Evolutionary conservation across 768 basidiomycete genomes (phyloP).

Genomic region (Hericium erinaceus): DNA sequence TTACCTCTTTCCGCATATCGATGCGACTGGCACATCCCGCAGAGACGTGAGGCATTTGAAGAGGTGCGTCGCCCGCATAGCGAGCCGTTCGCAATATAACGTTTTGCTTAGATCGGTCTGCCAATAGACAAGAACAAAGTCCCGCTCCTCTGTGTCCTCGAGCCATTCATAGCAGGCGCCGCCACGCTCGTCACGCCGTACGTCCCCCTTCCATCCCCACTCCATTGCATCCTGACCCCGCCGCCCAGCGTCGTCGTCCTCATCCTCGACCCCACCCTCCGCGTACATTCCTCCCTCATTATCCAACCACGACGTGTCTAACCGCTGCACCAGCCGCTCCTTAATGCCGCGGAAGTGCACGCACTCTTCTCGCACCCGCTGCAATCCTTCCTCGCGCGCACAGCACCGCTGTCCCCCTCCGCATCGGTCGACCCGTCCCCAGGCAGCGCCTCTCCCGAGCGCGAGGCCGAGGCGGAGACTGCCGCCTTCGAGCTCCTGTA

Average conservation of each 20-base stretch:
- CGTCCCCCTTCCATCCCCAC: slow-evolving; percentile 22
- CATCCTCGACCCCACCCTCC: slow-evolving; percentile 68
- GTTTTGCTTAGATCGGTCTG: slow-evolving; percentile 60
- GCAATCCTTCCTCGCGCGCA: slow-evolving; percentile 44
- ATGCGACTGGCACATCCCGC: neutral
- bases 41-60: slow-evolving; percentile 87
- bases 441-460: no score
- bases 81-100: neutral
- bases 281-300: slow-evolving; percentile 31
- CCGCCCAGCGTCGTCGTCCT: slow-evolving; percentile 68
- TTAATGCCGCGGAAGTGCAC: slow-evolving; percentile 72
- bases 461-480: slow-evolving; percentile 33
- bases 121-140: slow-evolving; percentile 60
- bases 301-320: no score
- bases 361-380: slow-evolving; percentile 84
- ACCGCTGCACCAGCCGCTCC: slow-evolving; percentile 47
- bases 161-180: slow-evolving; percentile 69
- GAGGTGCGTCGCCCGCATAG: slow-evolving; percentile 42
- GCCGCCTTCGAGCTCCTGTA: slow-evolving; percentile 42
- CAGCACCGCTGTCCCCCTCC: slow-evolving; percentile 36
- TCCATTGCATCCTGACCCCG: neutral
- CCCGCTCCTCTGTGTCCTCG: slow-evolving; percentile 67
- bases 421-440: neutral
- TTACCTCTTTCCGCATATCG: neutral
- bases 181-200: slow-evolving; percentile 78